Evolutionary conservation across 148 eudicot genomes (phyloP).

Genomic region (Fallopia convolvulus): DNA sequence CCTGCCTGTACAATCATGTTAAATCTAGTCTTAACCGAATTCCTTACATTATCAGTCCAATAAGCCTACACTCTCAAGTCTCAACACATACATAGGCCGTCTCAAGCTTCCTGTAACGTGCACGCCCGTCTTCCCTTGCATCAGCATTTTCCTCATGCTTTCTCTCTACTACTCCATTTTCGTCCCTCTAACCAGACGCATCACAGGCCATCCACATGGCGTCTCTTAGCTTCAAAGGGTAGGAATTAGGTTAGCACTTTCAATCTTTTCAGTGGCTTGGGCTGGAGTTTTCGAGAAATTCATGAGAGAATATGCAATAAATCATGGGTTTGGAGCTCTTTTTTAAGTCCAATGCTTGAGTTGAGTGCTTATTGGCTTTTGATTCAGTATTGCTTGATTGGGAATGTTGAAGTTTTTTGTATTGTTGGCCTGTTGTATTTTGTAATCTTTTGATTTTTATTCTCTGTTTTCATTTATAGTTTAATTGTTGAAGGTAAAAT

Average conservation of each 20-base stretch:
- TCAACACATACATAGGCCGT: constrained; percentile 63
- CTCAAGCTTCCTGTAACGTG: constrained; percentile 91
- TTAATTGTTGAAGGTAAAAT: too few species aligned
- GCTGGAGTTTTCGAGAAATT: constrained; percentile 70
- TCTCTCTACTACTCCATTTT: constrained; percentile 72
- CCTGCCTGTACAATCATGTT: constrained; percentile 74
- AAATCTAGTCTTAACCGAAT: constrained; percentile 62
- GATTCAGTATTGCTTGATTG: constrained; percentile 79
- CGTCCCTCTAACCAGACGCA: constrained; percentile 58
- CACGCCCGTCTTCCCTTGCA: constrained; percentile 89
- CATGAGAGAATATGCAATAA: constrained; percentile 67
- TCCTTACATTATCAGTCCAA: constrained; percentile 72
- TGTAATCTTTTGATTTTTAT: too few species aligned
- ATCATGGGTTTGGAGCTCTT: constrained; percentile 44
- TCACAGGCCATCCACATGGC: constrained; percentile 86
- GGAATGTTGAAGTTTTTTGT: constrained; percentile 87
- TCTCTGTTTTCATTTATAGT: too few species aligned
- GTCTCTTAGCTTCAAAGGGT: constrained; percentile 92
- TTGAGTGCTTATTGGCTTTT: constrained; percentile 81
- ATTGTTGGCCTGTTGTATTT: constrained; percentile 58
- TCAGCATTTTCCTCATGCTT: constrained; percentile 74
- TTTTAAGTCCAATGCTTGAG: constrained; percentile 65
- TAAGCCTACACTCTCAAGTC: constrained; percentile 58
- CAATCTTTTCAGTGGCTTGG: constrained; percentile 71
- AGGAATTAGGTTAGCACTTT: constrained; percentile 80